phyloP scores from a whole-genome alignment of 306 rosid genomes.

The Arachis stenosperma region DNA sequence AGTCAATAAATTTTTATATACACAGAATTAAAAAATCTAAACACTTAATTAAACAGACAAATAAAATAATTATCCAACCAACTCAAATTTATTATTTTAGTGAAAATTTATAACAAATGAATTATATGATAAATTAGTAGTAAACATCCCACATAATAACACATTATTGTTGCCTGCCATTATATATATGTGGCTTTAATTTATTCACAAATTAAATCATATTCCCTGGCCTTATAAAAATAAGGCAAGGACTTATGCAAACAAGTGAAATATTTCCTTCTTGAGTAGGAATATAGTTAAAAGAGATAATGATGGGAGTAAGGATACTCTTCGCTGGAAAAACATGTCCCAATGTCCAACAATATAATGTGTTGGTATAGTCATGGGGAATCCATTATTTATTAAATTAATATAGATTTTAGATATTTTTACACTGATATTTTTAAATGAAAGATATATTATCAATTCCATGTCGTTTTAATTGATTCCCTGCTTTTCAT shows the following conservation, averaged over 20 bases:
- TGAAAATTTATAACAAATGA: too few relatives aligned
- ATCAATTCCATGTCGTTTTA: not conserved
- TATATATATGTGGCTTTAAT: too few relatives aligned
- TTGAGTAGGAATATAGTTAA: not conserved
- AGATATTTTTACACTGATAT: not conserved
- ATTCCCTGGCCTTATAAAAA: not conserved
- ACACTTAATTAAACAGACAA: too few relatives aligned
- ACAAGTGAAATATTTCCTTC: not conserved
- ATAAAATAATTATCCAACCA: too few relatives aligned
- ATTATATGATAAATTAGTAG: not conserved
- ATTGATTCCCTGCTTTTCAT: not conserved
- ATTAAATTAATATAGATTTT: not conserved
- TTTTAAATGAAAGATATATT: not conserved
- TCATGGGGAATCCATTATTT: not conserved
- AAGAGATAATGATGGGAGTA: not conserved
- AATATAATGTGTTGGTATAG: not conserved
- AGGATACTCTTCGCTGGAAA: conserved; percentile 1
- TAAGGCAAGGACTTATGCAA: not conserved
- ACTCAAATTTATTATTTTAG: not conserved
- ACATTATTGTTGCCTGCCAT: too few relatives aligned
- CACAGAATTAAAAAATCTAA: too few relatives aligned
- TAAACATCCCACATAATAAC: not conserved
- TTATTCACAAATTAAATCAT: too few relatives aligned
- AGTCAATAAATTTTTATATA: too few relatives aligned
- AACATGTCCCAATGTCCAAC: not conserved